Conservation (phyloP, 495 filamentous ascomycete species). For the Neurospora cerealis region DNA sequence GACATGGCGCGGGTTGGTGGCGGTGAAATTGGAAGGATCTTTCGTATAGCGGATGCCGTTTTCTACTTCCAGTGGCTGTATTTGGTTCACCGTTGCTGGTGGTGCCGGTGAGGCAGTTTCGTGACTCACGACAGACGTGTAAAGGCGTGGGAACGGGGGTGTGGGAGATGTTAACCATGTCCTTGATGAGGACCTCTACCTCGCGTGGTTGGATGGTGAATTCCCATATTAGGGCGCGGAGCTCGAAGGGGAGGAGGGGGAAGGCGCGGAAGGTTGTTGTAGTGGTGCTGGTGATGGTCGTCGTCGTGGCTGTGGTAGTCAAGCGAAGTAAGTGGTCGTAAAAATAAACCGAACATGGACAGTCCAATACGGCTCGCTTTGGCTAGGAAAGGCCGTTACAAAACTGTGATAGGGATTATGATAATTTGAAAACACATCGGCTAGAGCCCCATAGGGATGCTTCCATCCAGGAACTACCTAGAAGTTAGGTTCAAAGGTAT, state of each 20-base stretch:
- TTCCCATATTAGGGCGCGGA: neutral
- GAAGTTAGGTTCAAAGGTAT: too few relatives aligned
- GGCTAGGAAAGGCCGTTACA: too few relatives aligned
- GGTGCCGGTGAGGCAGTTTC: neutral
- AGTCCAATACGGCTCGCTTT: too few relatives aligned
- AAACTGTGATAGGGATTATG: conserved; percentile 14
- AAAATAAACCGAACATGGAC: too few relatives aligned
- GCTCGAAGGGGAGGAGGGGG: neutral
- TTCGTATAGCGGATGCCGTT: neutral
- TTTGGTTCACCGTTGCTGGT: neutral
- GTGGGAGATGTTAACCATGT: neutral
- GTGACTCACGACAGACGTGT: neutral
- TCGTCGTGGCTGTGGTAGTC: too few relatives aligned
- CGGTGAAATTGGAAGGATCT: neutral
- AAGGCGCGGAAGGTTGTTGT: neutral
- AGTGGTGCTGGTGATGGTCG: conserved; percentile 47
- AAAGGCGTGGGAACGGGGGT: neutral
- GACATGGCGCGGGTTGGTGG: neutral
- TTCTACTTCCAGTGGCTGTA: too few relatives aligned
- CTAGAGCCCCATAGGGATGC: too few relatives aligned
- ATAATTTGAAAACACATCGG: too few relatives aligned
- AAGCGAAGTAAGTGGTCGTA: too few relatives aligned
- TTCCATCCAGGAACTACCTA: too few relatives aligned
- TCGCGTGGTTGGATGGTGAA: neutral
- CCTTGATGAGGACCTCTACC: neutral